Base-by-base conservation (phyloP, 2,329 filamentous ascomycete species). In the Cladosporium sphaerospermum region DNA sequence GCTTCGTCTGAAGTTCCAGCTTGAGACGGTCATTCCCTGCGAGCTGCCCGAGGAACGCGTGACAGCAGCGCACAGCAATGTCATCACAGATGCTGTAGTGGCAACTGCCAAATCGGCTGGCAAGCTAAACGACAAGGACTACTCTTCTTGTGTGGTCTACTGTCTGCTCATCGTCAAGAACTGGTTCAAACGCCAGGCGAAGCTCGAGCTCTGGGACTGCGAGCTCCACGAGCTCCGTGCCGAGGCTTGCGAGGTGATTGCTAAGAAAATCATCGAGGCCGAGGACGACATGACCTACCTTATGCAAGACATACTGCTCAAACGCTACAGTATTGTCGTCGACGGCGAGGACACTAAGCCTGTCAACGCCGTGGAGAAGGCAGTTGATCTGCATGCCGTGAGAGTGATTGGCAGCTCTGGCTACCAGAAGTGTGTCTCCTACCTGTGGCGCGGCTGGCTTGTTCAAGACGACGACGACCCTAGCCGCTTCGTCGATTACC, bases 381-480 rank as follows among this genome's bases (percentile, higher is more conserved):
- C 93, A 0, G 90, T 97, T 34, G 93, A 99, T 64, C 73, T 97
- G 23, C 93, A 99, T 67, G 89, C 92, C 1, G 76, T 97, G 43
- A 79, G 81, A 11, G 84, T 99, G 45, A 97, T 97, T 57, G 89
- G 89, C 2, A 92, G 88, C 0, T 90, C 89, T 0, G 92, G 93
- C 23, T 99, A 97, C 69, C 93, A 97, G 63, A 96, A 95, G 73
- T 97, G 92, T 67, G 89, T 97, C 64, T 82, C 79, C 57, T 89
- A 95, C 66, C 83, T 99, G 8, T 99, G 93, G 93, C 83, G 84
- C 57, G 93, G 93, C 18, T 99, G 93, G 93, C 77, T 97, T 8
- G 84, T 96, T n/a, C 93, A 99, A 68, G 89, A 96, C 60, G 90
- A 96, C 62, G 79, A 91, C 46, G 91, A 97, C 62, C 87, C 92